These are phyloP conservation scores for Cryptococcus wingfieldii DNA, from an alignment of 1,284 basidiomycete genomes.

Conservation along the genomic window DNA sequence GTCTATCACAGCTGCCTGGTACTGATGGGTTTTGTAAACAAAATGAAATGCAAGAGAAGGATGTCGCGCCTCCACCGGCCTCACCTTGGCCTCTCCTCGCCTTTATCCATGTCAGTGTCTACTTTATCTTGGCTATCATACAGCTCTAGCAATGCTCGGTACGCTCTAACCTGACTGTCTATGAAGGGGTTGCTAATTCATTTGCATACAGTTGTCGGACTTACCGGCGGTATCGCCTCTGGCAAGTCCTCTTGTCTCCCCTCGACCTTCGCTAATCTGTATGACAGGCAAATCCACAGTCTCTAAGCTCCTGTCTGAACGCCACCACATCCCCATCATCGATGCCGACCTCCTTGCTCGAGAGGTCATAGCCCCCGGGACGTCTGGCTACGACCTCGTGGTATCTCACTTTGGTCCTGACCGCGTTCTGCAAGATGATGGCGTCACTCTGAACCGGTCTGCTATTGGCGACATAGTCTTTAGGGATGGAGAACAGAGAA, in stretches of 20 bases:
- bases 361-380: constrained; percentile 80
- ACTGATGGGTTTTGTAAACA: too few relatives aligned
- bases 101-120: neutral
- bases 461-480: constrained; percentile 84
- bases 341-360: constrained; percentile 91
- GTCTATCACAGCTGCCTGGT: neutral
- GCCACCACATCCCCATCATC: constrained; percentile 68
- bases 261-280: constrained; percentile 1
- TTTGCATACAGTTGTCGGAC: constrained; percentile 69
- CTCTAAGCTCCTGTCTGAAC: constrained; percentile 61
- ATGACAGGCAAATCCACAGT: constrained; percentile 73
- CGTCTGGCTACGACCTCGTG: constrained; percentile 66
- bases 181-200: neutral
- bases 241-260: constrained; percentile 50
- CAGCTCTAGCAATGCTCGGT: neutral
- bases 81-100: neutral
- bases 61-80: neutral
- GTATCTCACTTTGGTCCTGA: constrained; percentile 66
- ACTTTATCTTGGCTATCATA: neutral
- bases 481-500: constrained; percentile 66
- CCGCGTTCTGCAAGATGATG: constrained; percentile 62
- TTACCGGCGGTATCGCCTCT: constrained; percentile 94
- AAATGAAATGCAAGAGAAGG: neutral
- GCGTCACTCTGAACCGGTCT: constrained; percentile 67
- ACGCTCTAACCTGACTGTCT: neutral